Conservation (phyloP, 495 filamentous ascomycete species). For the Lasiosphaeria hispida region DNA sequence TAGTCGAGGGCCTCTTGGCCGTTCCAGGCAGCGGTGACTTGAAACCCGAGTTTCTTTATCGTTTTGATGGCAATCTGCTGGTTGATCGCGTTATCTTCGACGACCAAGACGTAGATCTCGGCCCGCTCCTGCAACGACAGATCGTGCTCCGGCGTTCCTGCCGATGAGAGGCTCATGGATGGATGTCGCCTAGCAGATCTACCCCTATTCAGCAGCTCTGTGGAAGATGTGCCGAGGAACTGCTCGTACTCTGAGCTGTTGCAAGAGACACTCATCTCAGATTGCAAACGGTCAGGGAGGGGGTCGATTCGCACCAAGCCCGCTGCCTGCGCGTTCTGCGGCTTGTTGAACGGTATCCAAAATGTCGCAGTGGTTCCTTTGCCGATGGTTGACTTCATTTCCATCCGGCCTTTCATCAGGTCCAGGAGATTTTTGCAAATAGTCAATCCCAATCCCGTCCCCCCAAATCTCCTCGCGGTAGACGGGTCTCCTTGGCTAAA, state of each 20-base stretch:
- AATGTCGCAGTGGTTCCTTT: conserved; percentile 64
- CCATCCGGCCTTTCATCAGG: conserved; percentile 77
- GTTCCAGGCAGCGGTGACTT: conserved; percentile 67
- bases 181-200: conserved; percentile 31
- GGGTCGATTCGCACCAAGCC: conserved; percentile 50
- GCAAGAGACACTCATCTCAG: conserved; percentile 60
- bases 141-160: conserved; percentile 33
- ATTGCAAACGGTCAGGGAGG: conserved; percentile 60
- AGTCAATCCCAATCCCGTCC: conserved; percentile 76
- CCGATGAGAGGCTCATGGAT: conserved; percentile 30
- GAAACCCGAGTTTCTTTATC: conserved; percentile 73
- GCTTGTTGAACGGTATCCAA: conserved; percentile 66
- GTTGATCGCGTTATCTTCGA: conserved; percentile 79
- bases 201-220: conserved; percentile 26
- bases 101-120: conserved; percentile 63
- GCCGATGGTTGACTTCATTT: conserved; percentile 56
- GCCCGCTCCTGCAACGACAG: conserved; percentile 46
- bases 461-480: conserved; percentile 71
- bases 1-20: conserved; percentile 76
- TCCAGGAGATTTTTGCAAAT: conserved; percentile 78
- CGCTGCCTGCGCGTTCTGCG: conserved; percentile 28
- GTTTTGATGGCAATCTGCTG: conserved; percentile 75
- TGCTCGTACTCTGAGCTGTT: conserved; percentile 51
- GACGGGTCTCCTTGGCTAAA: conserved; percentile 84
- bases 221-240: conserved; percentile 30